phyloP scores from a whole-genome alignment of 202 grass and related monocot species.

The Setaria viridis region DNA sequence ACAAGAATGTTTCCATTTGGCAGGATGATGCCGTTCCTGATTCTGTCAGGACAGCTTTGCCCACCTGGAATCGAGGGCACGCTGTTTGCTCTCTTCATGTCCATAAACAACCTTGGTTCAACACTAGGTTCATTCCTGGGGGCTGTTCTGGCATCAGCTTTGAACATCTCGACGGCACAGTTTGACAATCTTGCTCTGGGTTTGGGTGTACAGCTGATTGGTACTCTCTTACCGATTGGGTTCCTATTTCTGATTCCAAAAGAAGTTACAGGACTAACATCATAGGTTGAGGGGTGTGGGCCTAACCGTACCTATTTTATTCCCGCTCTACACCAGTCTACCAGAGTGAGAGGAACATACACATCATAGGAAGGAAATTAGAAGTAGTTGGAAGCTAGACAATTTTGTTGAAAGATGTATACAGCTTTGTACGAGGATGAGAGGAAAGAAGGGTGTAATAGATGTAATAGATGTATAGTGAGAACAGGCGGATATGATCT shows the following conservation, averaged over 20 bases:
- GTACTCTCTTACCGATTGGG: slow-evolving; percentile 60
- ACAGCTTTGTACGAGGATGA: slow-evolving; percentile 30
- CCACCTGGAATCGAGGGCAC: slow-evolving; percentile 87
- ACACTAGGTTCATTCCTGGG: slow-evolving; percentile 77
- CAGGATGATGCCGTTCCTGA: slow-evolving; percentile 85
- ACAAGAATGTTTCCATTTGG: slow-evolving; percentile 43
- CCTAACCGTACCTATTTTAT: slow-evolving; percentile 31
- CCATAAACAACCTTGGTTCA: slow-evolving; percentile 72
- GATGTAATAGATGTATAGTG: slow-evolving; percentile 1
- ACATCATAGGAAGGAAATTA: slow-evolving; percentile 29
- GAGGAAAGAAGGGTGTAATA: slow-evolving; percentile 19
- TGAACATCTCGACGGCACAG: slow-evolving; percentile 58
- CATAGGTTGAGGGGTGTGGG: slow-evolving; percentile 37
- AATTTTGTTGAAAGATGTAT: slow-evolving; percentile 38
- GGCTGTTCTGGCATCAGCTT: slow-evolving; percentile 59
- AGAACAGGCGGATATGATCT: not conserved
- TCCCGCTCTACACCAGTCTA: not conserved
- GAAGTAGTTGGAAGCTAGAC: slow-evolving; percentile 43
- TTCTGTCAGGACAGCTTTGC: slow-evolving; percentile 76
- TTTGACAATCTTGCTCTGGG: slow-evolving; percentile 70
- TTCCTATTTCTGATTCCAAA: slow-evolving; percentile 79
- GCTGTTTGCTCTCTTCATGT: slow-evolving; percentile 81
- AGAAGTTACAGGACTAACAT: slow-evolving; percentile 65
- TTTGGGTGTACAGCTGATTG: slow-evolving; percentile 55
- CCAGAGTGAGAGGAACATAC: not conserved